Conservation (phyloP, 2,329 filamentous ascomycete genomes). For the Sordariomycetes sp. region DNA sequence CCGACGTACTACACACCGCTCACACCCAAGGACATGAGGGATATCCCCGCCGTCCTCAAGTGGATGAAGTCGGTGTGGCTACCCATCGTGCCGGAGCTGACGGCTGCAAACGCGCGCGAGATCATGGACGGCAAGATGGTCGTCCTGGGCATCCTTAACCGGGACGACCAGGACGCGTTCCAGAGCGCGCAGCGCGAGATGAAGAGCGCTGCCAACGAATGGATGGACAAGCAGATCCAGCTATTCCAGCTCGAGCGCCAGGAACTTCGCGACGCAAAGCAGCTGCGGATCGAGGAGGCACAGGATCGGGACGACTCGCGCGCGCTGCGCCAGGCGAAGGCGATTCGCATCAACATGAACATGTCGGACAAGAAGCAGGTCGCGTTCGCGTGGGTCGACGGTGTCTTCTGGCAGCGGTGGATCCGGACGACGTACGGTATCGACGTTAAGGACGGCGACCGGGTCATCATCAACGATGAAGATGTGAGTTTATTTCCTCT, state of each 20-base stretch:
- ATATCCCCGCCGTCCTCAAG: conserved; percentile 62
- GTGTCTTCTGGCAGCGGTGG: conserved; percentile 96
- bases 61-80: conserved; percentile 99
- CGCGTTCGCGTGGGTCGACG: conserved; percentile 93
- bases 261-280: conserved; percentile 88
- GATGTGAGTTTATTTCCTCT: conserved; percentile 53
- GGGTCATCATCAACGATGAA: conserved; percentile 94
- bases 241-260: conserved; percentile 88
- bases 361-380: conserved; percentile 81
- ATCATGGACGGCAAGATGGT: conserved; percentile 93
- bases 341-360: conserved; percentile 84
- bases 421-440: conserved; percentile 90
- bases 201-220: conserved; percentile 91
- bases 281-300: conserved; percentile 90
- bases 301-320: conserved; percentile 87
- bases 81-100: conserved; percentile 89
- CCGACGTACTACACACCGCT: conserved; percentile 84
- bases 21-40: conserved; percentile 84
- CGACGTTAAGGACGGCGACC: conserved; percentile 76
- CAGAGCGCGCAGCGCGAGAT: conserved; percentile 72
- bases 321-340: conserved; percentile 77
- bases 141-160: conserved; percentile 81
- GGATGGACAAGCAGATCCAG: conserved; percentile 94
- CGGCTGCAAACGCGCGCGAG: conserved; percentile 80
- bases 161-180: conserved; percentile 72